Percentiles rank a stretch among this genome's conserved stretches.
phyloP scores from a whole-genome alignment of 2,329 filamentous ascomycete species.

The Nigrospora oryzae region DNA sequence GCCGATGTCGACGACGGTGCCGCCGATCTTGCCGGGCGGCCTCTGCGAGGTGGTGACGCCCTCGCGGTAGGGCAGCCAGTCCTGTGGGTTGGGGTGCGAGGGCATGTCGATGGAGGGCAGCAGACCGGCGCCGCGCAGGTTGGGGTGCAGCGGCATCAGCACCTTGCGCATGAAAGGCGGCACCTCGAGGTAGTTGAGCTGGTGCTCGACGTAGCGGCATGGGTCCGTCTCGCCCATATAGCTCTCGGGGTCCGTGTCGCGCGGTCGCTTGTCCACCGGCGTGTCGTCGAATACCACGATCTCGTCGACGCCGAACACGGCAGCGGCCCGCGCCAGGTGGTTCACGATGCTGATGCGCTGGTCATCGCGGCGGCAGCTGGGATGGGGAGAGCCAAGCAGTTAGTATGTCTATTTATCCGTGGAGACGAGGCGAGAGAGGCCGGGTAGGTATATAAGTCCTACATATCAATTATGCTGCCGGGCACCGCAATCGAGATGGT shows the following conservation, averaged over 20 bases:
- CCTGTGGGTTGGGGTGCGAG: conserved; percentile 67
- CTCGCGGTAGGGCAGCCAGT: conserved; percentile 75
- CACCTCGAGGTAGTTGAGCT: conserved; percentile 75
- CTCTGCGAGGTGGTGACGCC: conserved; percentile 53
- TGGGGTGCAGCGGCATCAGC: conserved; percentile 72
- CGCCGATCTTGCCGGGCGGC: conserved; percentile 28
- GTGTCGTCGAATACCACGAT: conserved; percentile 74
- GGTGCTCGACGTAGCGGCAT: conserved; percentile 69
- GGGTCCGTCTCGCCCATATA: conserved; percentile 68
- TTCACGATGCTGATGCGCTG: conserved; percentile 66
- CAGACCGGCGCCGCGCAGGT: conserved; percentile 63
- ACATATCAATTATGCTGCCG: conserved; percentile 71
- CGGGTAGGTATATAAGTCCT: conserved; percentile 13
- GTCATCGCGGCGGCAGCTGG: conserved; percentile 62
- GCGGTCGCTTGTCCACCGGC: conserved; percentile 33
- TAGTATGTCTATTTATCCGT: neutral
- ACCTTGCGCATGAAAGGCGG: conserved; percentile 72
- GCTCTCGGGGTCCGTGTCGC: conserved; percentile 38
- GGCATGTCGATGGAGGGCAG: conserved; percentile 78
- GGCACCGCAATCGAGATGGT: conserved; percentile 73
- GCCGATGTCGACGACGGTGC: conserved; percentile 52
- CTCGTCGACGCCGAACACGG: conserved; percentile 80
- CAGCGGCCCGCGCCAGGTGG: conserved; percentile 70
- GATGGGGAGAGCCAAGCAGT: conserved; percentile 2
- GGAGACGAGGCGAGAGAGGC: neutral